A percentile compares a stretch with the other conserved stretches of the same genome.
Conservation (phyloP, 139 green algal species). For the Protoeuglena noctilucae region DNA sequence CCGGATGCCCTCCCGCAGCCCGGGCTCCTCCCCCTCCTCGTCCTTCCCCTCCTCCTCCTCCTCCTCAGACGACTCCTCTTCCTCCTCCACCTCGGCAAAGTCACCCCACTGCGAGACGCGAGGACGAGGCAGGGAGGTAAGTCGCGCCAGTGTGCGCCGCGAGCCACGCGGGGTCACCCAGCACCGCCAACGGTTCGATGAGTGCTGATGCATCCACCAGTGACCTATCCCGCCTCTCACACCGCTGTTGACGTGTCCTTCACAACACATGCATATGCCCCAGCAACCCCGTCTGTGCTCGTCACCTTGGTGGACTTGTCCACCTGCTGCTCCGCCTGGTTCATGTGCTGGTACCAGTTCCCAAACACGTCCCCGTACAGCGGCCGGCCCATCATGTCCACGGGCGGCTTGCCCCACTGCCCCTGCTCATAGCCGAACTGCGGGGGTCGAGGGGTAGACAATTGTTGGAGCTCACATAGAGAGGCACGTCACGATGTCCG, state of each 20-base stretch:
- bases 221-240: neutral
- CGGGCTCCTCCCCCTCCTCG: slow-evolving; percentile 31
- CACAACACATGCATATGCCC: no score
- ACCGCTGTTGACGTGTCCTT: no score
- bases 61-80: slow-evolving; percentile 54
- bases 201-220: neutral
- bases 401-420: slow-evolving; percentile 94
- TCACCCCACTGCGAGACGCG: slow-evolving; percentile 7
- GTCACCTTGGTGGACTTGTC: neutral
- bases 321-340: slow-evolving; percentile 31
- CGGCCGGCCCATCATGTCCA: slow-evolving; percentile 53
- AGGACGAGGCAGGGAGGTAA: slow-evolving; percentile 1
- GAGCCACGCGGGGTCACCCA: neutral
- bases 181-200: neutral
- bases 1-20: slow-evolving; percentile 37
- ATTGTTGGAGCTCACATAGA: no score
- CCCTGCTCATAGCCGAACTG: slow-evolving; percentile 39
- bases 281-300: neutral
- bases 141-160: slow-evolving; percentile 9
- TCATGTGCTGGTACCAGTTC: slow-evolving; percentile 26
- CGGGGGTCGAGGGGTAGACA: neutral
- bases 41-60: slow-evolving; percentile 45
- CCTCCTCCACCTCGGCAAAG: slow-evolving; percentile 40
- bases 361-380: slow-evolving; percentile 97
- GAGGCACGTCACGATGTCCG: no score